Base-by-base conservation (phyloP, 1,284 basidiomycete species). In the Volvariella surrecta region DNA sequence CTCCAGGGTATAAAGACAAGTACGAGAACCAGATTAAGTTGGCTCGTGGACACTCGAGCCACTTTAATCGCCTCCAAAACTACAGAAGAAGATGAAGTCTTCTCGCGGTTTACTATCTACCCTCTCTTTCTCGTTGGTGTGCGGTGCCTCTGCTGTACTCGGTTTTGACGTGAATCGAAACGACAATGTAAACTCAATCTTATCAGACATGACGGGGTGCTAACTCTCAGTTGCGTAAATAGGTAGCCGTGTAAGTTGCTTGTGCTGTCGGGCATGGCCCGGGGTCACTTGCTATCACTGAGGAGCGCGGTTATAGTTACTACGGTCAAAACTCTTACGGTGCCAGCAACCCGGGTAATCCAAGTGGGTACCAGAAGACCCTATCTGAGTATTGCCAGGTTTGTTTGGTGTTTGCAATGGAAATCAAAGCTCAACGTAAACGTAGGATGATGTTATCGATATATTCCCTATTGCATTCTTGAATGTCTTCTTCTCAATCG, bases 381-480 rank as follows among this genome's bases (percentile, higher is more conserved):
- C 58, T 79, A 10, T 62, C 67, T 2, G 59, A 60, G 21, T 79
- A 80, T 48, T 77, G 75, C 51, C 64, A 69, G 58, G 70, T 71
- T 35, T 4, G 34, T 35, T 19, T 15, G 18, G 13, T 6, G 4
- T 35, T 35, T 19, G 8, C n/a, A 15, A 6, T 19, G 34, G 15
- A 6, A 19, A 34, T 11, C 13, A 7, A 7, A 24, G 40, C 20
- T 13, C 9, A 35, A 8, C 13, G 34, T 17, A 10, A 48, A 13
- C 17, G 10, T 38, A 56, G 66, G 74, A 79, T 50, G 58, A 70
- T 49, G 60, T 62, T 13, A 72, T 79, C 42, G 64, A 79, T 52
- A 69, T 63, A 24, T 64, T 81, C 37, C 77, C 79, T 0, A 50
- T 82, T 24, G 77, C 78, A 1, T 83, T 82, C 57, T 52, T 83